Evolutionary conservation across 306 rosid genomes (phyloP), one percentile per base, ranked within the genome.

Genomic region (Vicia faba): DNA sequence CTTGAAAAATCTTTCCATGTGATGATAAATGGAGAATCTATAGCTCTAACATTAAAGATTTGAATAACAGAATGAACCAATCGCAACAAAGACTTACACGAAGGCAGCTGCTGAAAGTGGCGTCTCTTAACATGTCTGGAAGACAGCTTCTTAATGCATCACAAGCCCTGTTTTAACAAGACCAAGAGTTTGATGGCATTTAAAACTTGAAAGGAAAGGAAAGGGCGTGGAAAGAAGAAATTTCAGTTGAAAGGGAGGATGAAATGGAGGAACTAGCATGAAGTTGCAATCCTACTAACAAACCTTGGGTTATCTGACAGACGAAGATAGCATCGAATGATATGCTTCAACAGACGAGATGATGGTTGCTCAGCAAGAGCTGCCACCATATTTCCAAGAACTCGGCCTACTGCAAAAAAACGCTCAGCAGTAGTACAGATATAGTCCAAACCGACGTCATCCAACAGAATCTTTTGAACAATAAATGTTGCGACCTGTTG

Each of bases 381-480:
- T 62, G 75, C 85, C 40, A 89, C 96, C 98, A 92, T 92, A 56
- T 75, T 92, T 23, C 80, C 96, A 67, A 92, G 77, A 59, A 92
- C 96, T 73, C 95, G 84, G 35, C 95, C 98, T 13, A 92, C 98
- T 3, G 98, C 98, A 11, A 89, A 89, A 75, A 92, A 92, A 20
- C 98, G 91, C 73, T 92, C 98, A 0, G 96, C 95, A 7, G 95
- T 92, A 46, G 98, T 92, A 67, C 98, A 92, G 15, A 92, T 87
- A 51, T 92, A 92, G 72, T 92, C 93, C 86, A 92, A 83, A 62
- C 98, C 98, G 72, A 92, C 89, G 61, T 92, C 95, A 12, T 92
- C 98, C 84, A 92, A 73, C 78, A 92, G 76, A 81, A 89, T 92
- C 57, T 89, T 92, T 66, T 89, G 96, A 48, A 92, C 96, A 40